Evolutionary conservation across 345 rosid genomes (phyloP).

Genomic region (Noccaea caerulescens): DNA sequence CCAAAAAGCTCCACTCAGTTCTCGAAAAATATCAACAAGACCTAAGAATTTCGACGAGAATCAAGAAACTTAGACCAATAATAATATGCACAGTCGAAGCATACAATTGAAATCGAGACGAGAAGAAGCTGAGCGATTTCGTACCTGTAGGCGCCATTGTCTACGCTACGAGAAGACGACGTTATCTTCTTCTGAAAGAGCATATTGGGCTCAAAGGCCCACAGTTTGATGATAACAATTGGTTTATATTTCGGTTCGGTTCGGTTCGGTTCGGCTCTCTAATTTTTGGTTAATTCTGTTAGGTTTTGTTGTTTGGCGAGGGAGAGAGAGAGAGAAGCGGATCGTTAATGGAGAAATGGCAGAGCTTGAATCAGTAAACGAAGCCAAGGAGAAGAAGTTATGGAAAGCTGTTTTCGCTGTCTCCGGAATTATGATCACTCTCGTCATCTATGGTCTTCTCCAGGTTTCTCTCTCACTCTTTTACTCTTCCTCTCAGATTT

Average conservation of each 20-base stretch:
- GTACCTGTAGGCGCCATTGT: neutral
- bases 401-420: slow-evolving; percentile 73
- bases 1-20: neutral
- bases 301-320: neutral
- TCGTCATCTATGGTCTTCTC: slow-evolving; percentile 81
- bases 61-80: neutral
- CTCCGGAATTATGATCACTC: slow-evolving; percentile 79
- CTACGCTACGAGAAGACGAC: neutral
- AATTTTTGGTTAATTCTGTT: neutral
- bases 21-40: neutral
- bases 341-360: slow-evolving; percentile 65
- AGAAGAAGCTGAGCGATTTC: neutral
- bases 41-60: neutral
- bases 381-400: slow-evolving; percentile 53
- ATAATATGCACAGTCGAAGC: neutral
- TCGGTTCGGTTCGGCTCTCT: neutral
- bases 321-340: slow-evolving; percentile 15
- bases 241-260: neutral
- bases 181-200: neutral
- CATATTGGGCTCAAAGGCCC: slow-evolving; percentile 12
- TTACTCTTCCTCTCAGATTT: neutral
- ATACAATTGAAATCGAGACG: neutral
- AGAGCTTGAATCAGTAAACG: slow-evolving; percentile 47
- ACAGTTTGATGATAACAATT: neutral
- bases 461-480: slow-evolving; percentile 52